These are phyloP conservation scores for Barnettozyma botsteinii DNA, from an alignment of 805 yeast genomes.

Conservation along the genomic window DNA sequence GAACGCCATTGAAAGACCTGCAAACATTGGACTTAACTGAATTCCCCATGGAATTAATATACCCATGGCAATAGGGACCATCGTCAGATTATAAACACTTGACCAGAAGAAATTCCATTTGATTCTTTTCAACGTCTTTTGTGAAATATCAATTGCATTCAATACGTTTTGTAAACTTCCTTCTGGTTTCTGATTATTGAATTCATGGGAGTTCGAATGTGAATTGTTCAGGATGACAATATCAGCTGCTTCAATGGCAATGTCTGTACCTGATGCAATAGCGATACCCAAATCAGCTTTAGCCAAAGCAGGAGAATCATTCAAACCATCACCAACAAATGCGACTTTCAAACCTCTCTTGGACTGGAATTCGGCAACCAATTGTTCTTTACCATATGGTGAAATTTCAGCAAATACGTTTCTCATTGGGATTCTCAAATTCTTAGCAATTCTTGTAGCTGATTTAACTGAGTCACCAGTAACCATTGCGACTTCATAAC, in stretches of 20 bases:
- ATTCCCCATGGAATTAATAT: constrained; percentile 74
- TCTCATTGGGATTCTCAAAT: constrained; percentile 57
- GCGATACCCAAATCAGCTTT: constrained; percentile 88
- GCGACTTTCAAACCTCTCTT: constrained; percentile 48
- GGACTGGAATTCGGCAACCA: constrained; percentile 52
- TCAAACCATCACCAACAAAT: constrained; percentile 96
- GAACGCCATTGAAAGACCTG: constrained; percentile 89
- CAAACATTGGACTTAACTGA: constrained; percentile 79
- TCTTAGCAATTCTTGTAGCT: constrained; percentile 58
- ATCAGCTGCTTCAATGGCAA: constrained; percentile 96
- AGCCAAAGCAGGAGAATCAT: constrained; percentile 95
- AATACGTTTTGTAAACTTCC: constrained; percentile 33
- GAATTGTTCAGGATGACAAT: constrained; percentile 59
- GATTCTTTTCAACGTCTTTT: constrained; percentile 64
- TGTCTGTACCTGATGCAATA: constrained; percentile 87
- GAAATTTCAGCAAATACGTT: constrained; percentile 71
- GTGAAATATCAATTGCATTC: constrained; percentile 62
- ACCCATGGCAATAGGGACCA: constrained; percentile 95
- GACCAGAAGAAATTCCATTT: constrained; percentile 87
- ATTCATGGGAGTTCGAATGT: not conserved
- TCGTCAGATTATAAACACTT: constrained; percentile 69
- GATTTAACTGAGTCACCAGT: constrained; percentile 77
- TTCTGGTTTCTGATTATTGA: constrained; percentile 22
- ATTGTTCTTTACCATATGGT: constrained; percentile 70
- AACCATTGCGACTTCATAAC: constrained; percentile 71